Evolutionary conservation across 148 eudicot genomes (phyloP).

Genomic region (Simmondsia chinensis): DNA sequence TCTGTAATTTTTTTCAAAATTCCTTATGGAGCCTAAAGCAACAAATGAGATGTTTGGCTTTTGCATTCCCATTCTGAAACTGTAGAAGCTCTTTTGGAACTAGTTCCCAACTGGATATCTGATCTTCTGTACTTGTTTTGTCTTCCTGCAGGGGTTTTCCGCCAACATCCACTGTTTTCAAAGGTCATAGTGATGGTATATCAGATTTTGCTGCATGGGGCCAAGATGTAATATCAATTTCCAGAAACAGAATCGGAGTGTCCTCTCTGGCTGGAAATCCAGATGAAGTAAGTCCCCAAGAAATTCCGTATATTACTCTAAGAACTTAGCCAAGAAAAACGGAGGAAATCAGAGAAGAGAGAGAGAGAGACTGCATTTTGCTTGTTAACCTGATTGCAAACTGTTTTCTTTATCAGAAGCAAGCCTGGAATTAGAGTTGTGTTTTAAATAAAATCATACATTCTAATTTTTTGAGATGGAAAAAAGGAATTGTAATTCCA

Average conservation of each 20-base stretch:
- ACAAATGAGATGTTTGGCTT: background rate
- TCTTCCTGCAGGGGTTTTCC: conserved; percentile 48
- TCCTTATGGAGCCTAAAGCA: background rate
- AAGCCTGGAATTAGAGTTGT: too few species aligned
- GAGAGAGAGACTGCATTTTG: background rate
- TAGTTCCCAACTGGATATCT: conserved; percentile 1
- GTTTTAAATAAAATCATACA: too few species aligned
- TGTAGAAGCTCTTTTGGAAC: background rate
- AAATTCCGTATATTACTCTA: conserved; percentile 9
- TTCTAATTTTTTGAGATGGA: too few species aligned
- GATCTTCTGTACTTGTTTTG: background rate
- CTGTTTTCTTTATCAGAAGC: too few species aligned
- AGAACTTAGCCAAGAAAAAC: background rate
- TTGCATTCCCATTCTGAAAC: background rate
- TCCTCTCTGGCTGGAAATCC: conserved; percentile 58
- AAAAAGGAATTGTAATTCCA: too few species aligned
- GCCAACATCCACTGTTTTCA: conserved; percentile 48
- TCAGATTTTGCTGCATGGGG: conserved; percentile 91
- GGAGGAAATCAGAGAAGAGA: background rate
- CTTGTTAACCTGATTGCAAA: too few species aligned
- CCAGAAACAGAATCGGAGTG: conserved; percentile 78
- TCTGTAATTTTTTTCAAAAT: too few species aligned
- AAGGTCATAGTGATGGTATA: conserved; percentile 77
- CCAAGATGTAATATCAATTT: conserved; percentile 79
- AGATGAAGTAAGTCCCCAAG: conserved; percentile 46